A percentile compares a stretch with the other conserved stretches of the same genome.
Evolutionary conservation across 768 basidiomycete species (phyloP).

Genomic region (Boletales sp.): DNA sequence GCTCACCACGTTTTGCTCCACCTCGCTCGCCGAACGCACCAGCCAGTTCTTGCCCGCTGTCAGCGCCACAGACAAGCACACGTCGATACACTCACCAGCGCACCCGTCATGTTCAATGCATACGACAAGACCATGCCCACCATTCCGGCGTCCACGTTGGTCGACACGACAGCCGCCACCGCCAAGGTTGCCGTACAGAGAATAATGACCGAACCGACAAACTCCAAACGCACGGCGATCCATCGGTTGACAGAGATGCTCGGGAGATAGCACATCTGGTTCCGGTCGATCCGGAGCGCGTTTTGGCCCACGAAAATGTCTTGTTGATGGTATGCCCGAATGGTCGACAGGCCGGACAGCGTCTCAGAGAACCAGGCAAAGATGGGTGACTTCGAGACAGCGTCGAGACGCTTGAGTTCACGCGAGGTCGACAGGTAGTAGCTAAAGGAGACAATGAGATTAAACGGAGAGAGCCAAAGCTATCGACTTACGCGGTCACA

Average conservation of each 20-base stretch:
- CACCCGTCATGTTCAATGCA: conserved; percentile 78
- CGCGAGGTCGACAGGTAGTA: conserved; percentile 87
- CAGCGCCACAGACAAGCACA: too few relatives aligned
- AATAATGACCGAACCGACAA: conserved; percentile 80
- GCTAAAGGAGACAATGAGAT: conserved; percentile 32
- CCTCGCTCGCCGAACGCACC: conserved; percentile 79
- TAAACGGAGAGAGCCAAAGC: neutral
- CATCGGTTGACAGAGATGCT: conserved; percentile 78
- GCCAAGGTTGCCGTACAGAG: conserved; percentile 66
- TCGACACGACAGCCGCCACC: conserved; percentile 66
- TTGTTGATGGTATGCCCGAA: conserved; percentile 77
- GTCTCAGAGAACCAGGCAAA: conserved; percentile 87
- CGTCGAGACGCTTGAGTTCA: conserved; percentile 85
- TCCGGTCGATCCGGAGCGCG: conserved; percentile 75
- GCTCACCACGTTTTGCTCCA: conserved; percentile 88
- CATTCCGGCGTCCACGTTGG: conserved; percentile 79
- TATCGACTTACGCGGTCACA: conserved; percentile 66
- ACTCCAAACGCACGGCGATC: conserved; percentile 81
- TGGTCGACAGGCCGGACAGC: conserved; percentile 72
- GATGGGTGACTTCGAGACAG: conserved; percentile 86
- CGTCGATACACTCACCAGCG: conserved; percentile 49
- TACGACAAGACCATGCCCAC: conserved; percentile 87
- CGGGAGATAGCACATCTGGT: conserved; percentile 75
- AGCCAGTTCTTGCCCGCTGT: conserved; percentile 61
- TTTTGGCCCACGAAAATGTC: conserved; percentile 63